Conservation (phyloP, 495 filamentous ascomycete genomes). For the Recurvomyces mirabilis region DNA sequence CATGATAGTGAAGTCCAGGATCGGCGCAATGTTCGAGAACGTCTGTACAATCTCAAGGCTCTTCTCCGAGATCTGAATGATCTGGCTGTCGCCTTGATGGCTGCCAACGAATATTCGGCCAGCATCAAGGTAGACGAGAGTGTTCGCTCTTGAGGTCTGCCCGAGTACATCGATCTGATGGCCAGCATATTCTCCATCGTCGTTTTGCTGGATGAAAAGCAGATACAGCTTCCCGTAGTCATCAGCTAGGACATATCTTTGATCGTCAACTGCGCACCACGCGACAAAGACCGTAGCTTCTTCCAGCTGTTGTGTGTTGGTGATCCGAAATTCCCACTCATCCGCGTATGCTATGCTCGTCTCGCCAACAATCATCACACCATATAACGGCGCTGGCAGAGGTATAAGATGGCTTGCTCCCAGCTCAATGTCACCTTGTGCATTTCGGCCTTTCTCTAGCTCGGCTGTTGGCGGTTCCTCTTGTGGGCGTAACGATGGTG, state of each 20-base stretch:
- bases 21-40: constrained; percentile 74
- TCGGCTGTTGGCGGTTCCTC: constrained; percentile 40
- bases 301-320: constrained; percentile 47
- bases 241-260: constrained; percentile 76
- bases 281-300: constrained; percentile 73
- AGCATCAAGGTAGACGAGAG: constrained; percentile 66
- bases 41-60: constrained; percentile 60
- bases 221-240: constrained; percentile 77
- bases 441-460: constrained; percentile 33
- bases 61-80: constrained; percentile 49
- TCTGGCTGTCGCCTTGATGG: constrained; percentile 82
- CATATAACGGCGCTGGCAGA: constrained; percentile 47
- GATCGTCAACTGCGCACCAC: constrained; percentile 73
- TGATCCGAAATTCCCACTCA: constrained; percentile 51
- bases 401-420: constrained; percentile 78
- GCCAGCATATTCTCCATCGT: constrained; percentile 47
- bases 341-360: constrained; percentile 74
- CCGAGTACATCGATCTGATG: constrained; percentile 61
- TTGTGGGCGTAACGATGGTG: constrained; percentile 30
- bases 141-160: constrained; percentile 58
- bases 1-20: constrained; percentile 89
- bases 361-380: constrained; percentile 71
- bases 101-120: constrained; percentile 77
- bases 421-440: constrained; percentile 52
- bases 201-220: constrained; percentile 58